Evolutionary conservation across 2,329 filamentous ascomycete genomes (phyloP).

Genomic region (Hypoxylon sp.): DNA sequence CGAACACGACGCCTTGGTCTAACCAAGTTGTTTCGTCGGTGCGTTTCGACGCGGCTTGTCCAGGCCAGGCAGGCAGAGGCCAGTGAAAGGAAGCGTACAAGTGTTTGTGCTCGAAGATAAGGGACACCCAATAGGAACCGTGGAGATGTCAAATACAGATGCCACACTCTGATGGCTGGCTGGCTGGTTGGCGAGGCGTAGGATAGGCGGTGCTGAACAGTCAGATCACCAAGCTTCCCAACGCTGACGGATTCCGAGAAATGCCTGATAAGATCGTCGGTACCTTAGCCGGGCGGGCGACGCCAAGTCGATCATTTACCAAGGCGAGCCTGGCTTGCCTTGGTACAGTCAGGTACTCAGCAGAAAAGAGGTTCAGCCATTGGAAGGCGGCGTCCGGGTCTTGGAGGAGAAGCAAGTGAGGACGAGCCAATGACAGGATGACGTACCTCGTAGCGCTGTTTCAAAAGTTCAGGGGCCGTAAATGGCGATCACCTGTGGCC

Average conservation of each 20-base stretch:
- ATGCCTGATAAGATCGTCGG: conserved; percentile 38
- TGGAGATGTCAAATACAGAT: conserved; percentile 2
- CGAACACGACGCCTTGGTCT: conserved; percentile 26
- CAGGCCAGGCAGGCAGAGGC: too few species aligned
- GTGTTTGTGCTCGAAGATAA: conserved; percentile 8
- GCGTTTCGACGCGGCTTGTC: conserved; percentile 11
- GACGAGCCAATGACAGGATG: conserved; percentile 21
- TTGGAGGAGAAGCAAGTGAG: background rate
- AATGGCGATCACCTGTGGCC: conserved; percentile 30
- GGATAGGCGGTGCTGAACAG: conserved; percentile 12
- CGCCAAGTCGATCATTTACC: conserved; percentile 25
- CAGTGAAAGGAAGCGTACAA: too few species aligned
- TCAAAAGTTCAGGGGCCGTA: conserved; percentile 31
- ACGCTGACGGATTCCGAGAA: conserved; percentile 8
- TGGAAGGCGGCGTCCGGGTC: background rate
- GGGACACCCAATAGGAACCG: conserved; percentile 16
- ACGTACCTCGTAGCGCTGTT: conserved; percentile 24
- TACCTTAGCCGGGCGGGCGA: conserved; percentile 20
- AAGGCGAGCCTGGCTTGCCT: conserved; percentile 4
- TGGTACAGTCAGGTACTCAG: too few species aligned
- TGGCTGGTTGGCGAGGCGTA: conserved; percentile 14
- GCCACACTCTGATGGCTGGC: too few species aligned
- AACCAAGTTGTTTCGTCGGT: conserved; percentile 18
- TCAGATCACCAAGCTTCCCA: too few species aligned
- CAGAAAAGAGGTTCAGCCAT: background rate